Percentiles rank a stretch among this genome's conserved stretches.
phyloP scores from a whole-genome alignment of 495 filamentous ascomycete species.

The Alectoria sarmentosa region DNA sequence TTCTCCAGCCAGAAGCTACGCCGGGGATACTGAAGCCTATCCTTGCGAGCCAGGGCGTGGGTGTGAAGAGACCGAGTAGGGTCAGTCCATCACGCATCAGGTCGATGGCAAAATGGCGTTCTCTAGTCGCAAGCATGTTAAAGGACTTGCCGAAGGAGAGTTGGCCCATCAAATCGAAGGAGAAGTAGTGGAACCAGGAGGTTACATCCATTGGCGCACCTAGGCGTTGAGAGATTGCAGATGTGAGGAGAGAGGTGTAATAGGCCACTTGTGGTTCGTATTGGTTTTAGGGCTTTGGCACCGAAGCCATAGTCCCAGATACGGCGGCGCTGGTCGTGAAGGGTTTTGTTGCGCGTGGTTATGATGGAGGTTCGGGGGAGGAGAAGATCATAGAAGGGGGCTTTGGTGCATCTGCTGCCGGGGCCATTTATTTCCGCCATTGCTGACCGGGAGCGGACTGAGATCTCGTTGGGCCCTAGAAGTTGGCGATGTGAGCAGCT shows the following conservation, averaged over 20 bases:
- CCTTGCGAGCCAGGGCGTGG: slow-evolving; percentile 25
- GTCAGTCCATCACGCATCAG: slow-evolving; percentile 19
- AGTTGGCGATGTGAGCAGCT: background rate
- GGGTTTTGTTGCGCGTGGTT: slow-evolving; percentile 27
- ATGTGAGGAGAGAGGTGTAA: slow-evolving; percentile 24
- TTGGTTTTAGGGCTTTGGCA: slow-evolving; percentile 20
- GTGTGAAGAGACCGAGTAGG: slow-evolving; percentile 28
- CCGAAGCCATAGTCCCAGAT: slow-evolving; percentile 33
- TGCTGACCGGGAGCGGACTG: slow-evolving; percentile 33
- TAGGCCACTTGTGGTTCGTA: slow-evolving; percentile 30
- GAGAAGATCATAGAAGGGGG: slow-evolving; percentile 30
- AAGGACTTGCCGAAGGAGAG: slow-evolving; percentile 42
- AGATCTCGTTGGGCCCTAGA: slow-evolving; percentile 31
- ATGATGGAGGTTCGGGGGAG: slow-evolving; percentile 27
- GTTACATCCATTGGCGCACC: slow-evolving; percentile 31
- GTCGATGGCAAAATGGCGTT: slow-evolving; percentile 27
- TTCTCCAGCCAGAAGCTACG: slow-evolving; percentile 15
- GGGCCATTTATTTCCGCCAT: slow-evolving; percentile 25
- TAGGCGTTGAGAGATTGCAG: slow-evolving; percentile 17
- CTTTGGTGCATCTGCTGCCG: slow-evolving; percentile 30
- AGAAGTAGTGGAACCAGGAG: slow-evolving; percentile 38
- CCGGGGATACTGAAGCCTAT: slow-evolving; percentile 20
- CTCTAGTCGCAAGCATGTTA: slow-evolving; percentile 32
- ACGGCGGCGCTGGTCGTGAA: slow-evolving; percentile 34
- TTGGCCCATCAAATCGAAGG: slow-evolving; percentile 45